phyloP scores from a whole-genome alignment of 345 rosid species.

The Citrus maxima region DNA sequence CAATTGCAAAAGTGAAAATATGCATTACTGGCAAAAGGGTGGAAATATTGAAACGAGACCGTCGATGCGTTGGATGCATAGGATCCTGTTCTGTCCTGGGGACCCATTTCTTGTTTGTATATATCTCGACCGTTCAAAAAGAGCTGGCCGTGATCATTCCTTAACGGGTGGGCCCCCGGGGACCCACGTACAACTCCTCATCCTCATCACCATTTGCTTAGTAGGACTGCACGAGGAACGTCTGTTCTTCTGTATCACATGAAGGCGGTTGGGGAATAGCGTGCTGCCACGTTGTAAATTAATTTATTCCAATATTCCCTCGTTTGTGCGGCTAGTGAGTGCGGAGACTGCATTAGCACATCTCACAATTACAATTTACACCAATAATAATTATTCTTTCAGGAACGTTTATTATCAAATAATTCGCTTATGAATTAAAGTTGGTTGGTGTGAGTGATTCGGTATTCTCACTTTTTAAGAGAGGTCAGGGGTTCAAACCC shows the following conservation, averaged over 20 bases:
- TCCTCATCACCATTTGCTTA: neutral
- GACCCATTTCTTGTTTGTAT: neutral
- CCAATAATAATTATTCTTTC: no score
- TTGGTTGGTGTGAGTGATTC: no score
- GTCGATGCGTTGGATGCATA: neutral
- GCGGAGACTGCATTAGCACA: no score
- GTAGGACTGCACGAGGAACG: neutral
- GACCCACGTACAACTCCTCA: neutral
- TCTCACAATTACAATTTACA: no score
- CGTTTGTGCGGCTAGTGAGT: no score
- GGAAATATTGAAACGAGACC: neutral
- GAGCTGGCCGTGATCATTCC: neutral
- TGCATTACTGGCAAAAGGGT: neutral
- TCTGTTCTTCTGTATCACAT: neutral
- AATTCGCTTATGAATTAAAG: no score
- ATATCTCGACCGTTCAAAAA: neutral
- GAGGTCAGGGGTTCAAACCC: no score
- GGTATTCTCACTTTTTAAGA: no score
- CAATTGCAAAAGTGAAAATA: neutral
- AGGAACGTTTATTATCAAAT: no score
- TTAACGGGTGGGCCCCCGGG: neutral
- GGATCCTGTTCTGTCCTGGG: slow-evolving; percentile 4
- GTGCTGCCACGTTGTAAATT: neutral
- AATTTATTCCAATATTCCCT: no score
- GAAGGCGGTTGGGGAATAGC: neutral